Conservation (phyloP, 176 grass and related monocot species). For the Raddia distichophylla region DNA sequence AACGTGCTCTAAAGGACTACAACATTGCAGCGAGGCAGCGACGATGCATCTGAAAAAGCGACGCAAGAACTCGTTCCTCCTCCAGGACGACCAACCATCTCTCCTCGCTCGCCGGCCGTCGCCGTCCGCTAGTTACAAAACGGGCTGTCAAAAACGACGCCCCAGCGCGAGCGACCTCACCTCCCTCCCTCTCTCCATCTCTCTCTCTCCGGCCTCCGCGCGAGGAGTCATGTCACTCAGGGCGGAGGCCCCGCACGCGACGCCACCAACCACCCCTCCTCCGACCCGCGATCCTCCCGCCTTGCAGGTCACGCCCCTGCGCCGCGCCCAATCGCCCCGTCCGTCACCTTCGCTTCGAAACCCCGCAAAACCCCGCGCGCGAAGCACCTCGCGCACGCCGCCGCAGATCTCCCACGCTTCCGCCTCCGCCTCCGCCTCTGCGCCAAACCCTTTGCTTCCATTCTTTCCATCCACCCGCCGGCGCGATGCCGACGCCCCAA, state of each 20-base stretch:
- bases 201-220: neutral
- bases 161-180: conserved; percentile 32
- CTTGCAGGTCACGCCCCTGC: conserved; percentile 48
- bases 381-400: conserved; percentile 51
- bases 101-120: neutral
- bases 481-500: conserved; percentile 80
- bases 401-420: neutral
- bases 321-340: conserved; percentile 14
- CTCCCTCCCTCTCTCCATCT: too few species aligned
- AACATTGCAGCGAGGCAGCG: too few species aligned
- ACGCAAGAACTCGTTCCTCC: neutral
- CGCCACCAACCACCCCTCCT: conserved; percentile 17
- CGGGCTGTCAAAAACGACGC: conserved; percentile 41
- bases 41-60: too few species aligned
- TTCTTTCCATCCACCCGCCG: conserved; percentile 92
- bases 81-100: neutral
- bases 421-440: conserved; percentile 22
- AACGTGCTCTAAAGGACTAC: too few species aligned
- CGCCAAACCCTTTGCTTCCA: conserved; percentile 83
- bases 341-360: conserved; percentile 69
- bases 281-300: conserved; percentile 40
- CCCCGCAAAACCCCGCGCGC: conserved; percentile 61
- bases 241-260: neutral
- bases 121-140: conserved; percentile 1
- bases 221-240: too few species aligned